Evolutionary conservation across 805 yeast species (phyloP), one percentile per base, ranked within the genome.

Genomic region (Hyphopichia homilentoma): DNA sequence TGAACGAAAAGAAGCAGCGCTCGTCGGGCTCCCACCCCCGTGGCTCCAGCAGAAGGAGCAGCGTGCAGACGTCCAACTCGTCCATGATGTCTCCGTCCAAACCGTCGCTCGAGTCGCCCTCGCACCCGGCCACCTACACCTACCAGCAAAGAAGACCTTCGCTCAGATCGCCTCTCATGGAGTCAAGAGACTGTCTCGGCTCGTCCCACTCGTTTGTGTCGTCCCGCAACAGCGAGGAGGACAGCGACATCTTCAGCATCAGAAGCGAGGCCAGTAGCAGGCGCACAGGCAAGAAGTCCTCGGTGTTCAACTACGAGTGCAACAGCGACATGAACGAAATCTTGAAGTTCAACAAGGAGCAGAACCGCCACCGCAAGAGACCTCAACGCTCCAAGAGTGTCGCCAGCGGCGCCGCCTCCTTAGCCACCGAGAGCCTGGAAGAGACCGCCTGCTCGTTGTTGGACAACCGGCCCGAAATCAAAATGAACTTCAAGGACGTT

Each of bases 301-400:
- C 34, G n/a, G 33, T 35, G 6, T 43, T 22, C 33, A 43, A 43
- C 34, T 43, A 43, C 25, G 28, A 25, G 22, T 35, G 23, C 23
- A 38, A 36, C 21, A 36, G 30, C 22, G 48, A 43, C 20, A 18
- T 43, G 24, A 44, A 46, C 25, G 46, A 50, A 15, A 29, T 46
- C 5, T 26, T 49, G 16, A 40, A 39, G 18, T 35, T 35, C 32
- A 33, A 36, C 29, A 38, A 36, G 27, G 35, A 40, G n/a, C 14
- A 7, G 7, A 11, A n/a, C 26, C 14, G 7, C 13, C 18, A n/a
- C 30, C 41, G 27, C 15, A 25, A 33, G 8, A 29, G 16, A 12
- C 17, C 5, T 7, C 20, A 19, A 13, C 12, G 21, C 6, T 11
- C 26, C 14, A 29, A 29, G 14, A 36, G 16, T 7, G 23, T 29